Evolutionary conservation across 441 rosid species (phyloP).

Genomic region (Gossypium davidsonii): DNA sequence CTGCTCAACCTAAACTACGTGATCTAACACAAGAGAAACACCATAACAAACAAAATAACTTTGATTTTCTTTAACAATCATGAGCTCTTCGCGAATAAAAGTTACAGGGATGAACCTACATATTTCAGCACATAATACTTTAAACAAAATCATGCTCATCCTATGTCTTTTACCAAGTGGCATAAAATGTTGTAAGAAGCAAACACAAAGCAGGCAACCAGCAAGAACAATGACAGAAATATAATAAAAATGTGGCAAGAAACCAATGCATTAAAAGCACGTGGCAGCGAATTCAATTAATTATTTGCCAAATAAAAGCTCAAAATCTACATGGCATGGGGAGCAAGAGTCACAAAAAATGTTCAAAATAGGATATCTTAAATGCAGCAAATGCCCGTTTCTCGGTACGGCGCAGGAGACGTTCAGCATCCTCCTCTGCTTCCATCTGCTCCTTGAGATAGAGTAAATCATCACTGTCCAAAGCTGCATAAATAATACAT

Average conservation of each 20-base stretch:
- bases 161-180: background rate
- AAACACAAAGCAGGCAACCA: background rate
- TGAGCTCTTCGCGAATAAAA: background rate
- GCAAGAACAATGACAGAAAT: background rate
- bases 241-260: background rate
- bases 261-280: background rate
- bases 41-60: background rate
- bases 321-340: background rate
- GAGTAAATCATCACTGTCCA: constrained; percentile 97
- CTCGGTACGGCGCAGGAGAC: constrained; percentile 87
- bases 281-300: background rate
- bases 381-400: constrained; percentile 98
- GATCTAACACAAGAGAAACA: background rate
- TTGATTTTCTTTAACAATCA: background rate
- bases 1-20: background rate
- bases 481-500: constrained; percentile 53
- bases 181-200: background rate
- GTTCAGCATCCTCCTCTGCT: constrained; percentile 97
- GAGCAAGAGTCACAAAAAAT: background rate
- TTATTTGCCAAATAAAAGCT: background rate
- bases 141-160: background rate
- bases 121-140: background rate
- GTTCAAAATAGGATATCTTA: constrained; percentile 59
- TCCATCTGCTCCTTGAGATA: constrained; percentile 99
- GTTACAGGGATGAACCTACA: background rate